Evolutionary conservation across 805 yeast species (phyloP).

Genomic region (Starmerella cellae): DNA sequence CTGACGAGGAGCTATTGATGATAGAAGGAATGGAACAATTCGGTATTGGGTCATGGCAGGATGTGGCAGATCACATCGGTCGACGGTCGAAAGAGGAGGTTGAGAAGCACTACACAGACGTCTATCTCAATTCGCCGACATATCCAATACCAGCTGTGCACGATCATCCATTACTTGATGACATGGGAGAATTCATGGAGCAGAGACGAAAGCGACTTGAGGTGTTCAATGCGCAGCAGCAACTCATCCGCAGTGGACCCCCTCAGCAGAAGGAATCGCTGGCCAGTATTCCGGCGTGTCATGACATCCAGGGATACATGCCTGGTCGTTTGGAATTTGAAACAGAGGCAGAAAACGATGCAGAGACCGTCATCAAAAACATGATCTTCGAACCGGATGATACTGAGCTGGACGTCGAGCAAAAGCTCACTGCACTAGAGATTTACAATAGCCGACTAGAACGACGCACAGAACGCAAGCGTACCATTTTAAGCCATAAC

Average conservation of each 20-base stretch:
- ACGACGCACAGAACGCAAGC: conserved; percentile 82
- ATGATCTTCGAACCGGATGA: conserved; percentile 94
- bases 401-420: conserved; percentile 71
- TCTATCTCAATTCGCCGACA: conserved; percentile 52
- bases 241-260: conserved; percentile 38
- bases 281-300: conserved; percentile 90
- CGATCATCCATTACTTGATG: conserved; percentile 47
- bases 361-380: conserved; percentile 86
- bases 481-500: conserved; percentile 61
- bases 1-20: conserved; percentile 83
- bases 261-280: conserved; percentile 61
- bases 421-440: conserved; percentile 74
- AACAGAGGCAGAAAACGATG: conserved; percentile 91
- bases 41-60: conserved; percentile 97
- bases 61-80: conserved; percentile 92
- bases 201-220: conserved; percentile 62
- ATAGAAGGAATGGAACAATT: conserved; percentile 83
- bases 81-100: conserved; percentile 87
- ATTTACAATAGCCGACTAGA: conserved; percentile 84
- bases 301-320: conserved; percentile 95
- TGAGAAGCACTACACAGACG: conserved; percentile 60
- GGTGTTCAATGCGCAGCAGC: conserved; percentile 43
- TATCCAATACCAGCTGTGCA: conserved; percentile 87
- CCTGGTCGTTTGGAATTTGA: conserved; percentile 97
- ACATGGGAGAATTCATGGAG: conserved; percentile 56